Evolutionary conservation across 306 rosid genomes (phyloP), one percentile per base, ranked within the genome.

Genomic region (Cucumis melo): DNA sequence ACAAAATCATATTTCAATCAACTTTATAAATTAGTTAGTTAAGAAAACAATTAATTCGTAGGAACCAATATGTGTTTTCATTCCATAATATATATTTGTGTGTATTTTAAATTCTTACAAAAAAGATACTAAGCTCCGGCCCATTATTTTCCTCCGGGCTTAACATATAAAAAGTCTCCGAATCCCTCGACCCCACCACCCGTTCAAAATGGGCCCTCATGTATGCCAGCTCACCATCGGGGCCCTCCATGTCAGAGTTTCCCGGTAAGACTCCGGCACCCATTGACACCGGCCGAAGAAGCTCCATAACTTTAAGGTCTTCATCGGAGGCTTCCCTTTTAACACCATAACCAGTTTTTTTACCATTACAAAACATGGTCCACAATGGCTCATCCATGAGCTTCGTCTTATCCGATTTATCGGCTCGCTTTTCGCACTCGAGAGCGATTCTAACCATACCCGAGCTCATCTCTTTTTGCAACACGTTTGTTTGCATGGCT

Each of bases 371-470:
- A 9, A 53, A 93, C 93, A 91, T 93, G 0, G 90, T 82, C 98
- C 98, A 93, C 0, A 85, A 3, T 0, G 86, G 90, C 77, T 93
- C 98, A 0, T 93, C 91, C 46, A 80, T 5, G 2, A 93, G 29
- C 77, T n/a, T 71, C 0, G 89, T 87, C 81, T 79, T 89, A 50
- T 91, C 73, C 19, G 16, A 89, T 70, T 86, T 93, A 0, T 91
- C 97, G 3, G 64, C 15, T 5, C 91, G 53, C 81, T 89, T 93
- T 17, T 93, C 98, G 59, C 96, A 88, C 39, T 93, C 98, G 0
- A 93, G 86, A 5, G 98, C 97, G 2, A 93, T 81, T 63, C 98
- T 78, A 0, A 91, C 91, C 96, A 89, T 89, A 14, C 97, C 97
- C 0, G 83, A 81, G 6, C 87, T 84, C 91, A 93, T 82, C 73